phyloP scores from a whole-genome alignment of 176 grass and related monocot genomes.

The Eragrostis nindensis region DNA sequence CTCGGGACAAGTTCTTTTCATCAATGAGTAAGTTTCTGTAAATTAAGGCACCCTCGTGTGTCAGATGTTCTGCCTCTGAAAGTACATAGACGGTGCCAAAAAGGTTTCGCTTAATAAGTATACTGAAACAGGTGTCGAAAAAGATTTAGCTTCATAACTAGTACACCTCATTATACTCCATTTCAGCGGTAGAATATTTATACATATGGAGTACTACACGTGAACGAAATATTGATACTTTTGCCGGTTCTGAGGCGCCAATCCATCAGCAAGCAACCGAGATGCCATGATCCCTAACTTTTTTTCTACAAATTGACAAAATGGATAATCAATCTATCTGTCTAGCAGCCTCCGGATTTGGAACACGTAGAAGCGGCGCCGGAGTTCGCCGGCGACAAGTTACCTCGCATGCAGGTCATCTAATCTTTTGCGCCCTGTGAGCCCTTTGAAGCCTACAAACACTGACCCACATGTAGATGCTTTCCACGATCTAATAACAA shows the following conservation, averaged over 20 bases:
- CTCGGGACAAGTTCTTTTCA: conserved; percentile 32
- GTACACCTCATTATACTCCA: neutral
- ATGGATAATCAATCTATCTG: neutral
- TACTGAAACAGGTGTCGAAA: neutral
- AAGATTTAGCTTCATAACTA: neutral
- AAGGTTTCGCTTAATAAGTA: neutral
- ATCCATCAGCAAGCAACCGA: neutral
- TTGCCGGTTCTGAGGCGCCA: neutral
- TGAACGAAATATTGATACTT: neutral
- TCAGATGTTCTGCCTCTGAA: conserved; percentile 22
- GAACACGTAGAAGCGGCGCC: conserved; percentile 50
- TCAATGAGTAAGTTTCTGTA: neutral
- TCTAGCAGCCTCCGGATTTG: conserved; percentile 31
- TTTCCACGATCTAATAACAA: conserved; percentile 33
- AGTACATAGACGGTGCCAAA: conserved; percentile 5
- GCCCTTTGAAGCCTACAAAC: conserved; percentile 57
- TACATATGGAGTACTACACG: too few relatives aligned
- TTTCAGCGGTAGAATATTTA: too few relatives aligned
- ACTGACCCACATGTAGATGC: conserved; percentile 37
- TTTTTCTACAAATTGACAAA: neutral
- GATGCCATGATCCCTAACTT: neutral
- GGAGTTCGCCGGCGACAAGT: conserved; percentile 47
- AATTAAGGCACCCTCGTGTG: conserved; percentile 30
- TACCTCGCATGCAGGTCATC: neutral
- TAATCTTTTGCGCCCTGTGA: neutral